Percentiles rank a stretch among this genome's conserved stretches.
Evolutionary conservation across 2,329 filamentous ascomycete species (phyloP).

Genomic region (Pleoardoris graminearum): DNA sequence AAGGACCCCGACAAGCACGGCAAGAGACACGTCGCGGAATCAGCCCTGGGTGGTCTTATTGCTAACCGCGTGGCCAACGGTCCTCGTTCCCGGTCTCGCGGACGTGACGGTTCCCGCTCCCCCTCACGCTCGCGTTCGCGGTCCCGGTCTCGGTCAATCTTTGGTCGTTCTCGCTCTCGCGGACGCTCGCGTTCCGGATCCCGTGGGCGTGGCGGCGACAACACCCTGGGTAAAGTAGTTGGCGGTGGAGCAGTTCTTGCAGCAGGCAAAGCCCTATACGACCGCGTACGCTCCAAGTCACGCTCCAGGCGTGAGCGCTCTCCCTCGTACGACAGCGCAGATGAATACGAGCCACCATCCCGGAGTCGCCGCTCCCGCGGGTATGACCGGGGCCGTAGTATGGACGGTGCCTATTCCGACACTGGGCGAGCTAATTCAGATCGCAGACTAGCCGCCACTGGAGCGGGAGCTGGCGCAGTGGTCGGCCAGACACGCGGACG

Average conservation of each 20-base stretch:
- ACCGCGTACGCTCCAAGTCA: conserved; percentile 59
- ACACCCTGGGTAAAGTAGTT: conserved; percentile 54
- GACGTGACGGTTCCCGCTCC: conserved; percentile 47
- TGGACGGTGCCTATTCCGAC: conserved; percentile 49
- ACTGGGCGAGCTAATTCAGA: conserved; percentile 42
- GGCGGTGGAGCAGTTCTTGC: conserved; percentile 55
- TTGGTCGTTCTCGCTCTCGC: conserved; percentile 34
- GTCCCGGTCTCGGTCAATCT: conserved; percentile 61
- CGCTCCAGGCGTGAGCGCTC: conserved; percentile 52
- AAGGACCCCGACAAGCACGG: conserved; percentile 70
- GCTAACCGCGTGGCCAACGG: conserved; percentile 87
- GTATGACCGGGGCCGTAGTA: conserved; percentile 45
- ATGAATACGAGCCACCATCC: conserved; percentile 56
- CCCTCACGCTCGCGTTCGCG: conserved; percentile 72
- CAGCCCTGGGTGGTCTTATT: conserved; percentile 84
- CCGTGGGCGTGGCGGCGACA: conserved; percentile 50
- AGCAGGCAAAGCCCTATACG: conserved; percentile 57
- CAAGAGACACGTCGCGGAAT: conserved; percentile 81
- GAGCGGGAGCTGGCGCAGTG: conserved; percentile 44
- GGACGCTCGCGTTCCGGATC: conserved; percentile 51
- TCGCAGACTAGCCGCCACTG: conserved; percentile 43
- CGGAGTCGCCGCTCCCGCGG: conserved; percentile 47
- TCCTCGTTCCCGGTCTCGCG: conserved; percentile 64
- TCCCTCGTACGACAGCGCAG: conserved; percentile 51
- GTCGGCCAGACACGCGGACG: conserved; percentile 23